Evolutionary conservation across 805 yeast species (phyloP).

Genomic region (Candida koratica): DNA sequence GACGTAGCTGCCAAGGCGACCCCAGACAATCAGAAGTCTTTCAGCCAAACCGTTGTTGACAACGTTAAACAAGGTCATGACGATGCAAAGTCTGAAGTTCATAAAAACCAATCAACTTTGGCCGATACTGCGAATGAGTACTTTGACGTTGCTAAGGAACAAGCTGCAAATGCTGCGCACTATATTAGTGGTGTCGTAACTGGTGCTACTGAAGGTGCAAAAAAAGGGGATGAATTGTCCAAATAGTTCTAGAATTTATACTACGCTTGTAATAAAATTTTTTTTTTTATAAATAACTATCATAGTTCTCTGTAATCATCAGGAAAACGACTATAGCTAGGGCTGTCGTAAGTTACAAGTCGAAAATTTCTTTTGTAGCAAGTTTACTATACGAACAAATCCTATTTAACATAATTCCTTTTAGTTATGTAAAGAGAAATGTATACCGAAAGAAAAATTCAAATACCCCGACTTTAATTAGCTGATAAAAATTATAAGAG

Average conservation of each 20-base stretch:
- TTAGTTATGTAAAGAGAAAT: too few relatives aligned
- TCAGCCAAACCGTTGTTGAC: conserved; percentile 67
- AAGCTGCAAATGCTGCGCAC: conserved; percentile 51
- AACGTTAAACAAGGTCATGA: conserved; percentile 52
- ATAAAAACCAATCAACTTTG: conserved; percentile 23
- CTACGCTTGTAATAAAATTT: too few relatives aligned
- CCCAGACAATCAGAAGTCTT: conserved; percentile 67
- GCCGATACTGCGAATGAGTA: conserved; percentile 44
- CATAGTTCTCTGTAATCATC: too few relatives aligned
- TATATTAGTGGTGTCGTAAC: conserved; percentile 50
- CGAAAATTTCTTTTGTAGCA: too few relatives aligned
- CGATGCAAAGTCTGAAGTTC: conserved; percentile 40
- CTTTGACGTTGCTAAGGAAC: conserved; percentile 54
- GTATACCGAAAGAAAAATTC: too few relatives aligned
- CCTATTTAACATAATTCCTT: too few relatives aligned
- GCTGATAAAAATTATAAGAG: too few relatives aligned
- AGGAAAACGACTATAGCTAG: too few relatives aligned
- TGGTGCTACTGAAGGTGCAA: conserved; percentile 57
- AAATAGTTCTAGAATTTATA: conserved; percentile 8
- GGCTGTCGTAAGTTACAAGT: too few relatives aligned
- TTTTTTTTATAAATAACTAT: too few relatives aligned
- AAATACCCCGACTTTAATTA: too few relatives aligned
- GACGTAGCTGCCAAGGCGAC: conserved; percentile 52
- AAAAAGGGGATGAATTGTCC: conserved; percentile 24
- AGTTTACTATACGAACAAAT: too few relatives aligned